Percentiles rank a stretch among this genome's conserved stretches.
Evolutionary conservation across 2,329 filamentous ascomycete species (phyloP).

Genomic region (Aureobasidium sp.): DNA sequence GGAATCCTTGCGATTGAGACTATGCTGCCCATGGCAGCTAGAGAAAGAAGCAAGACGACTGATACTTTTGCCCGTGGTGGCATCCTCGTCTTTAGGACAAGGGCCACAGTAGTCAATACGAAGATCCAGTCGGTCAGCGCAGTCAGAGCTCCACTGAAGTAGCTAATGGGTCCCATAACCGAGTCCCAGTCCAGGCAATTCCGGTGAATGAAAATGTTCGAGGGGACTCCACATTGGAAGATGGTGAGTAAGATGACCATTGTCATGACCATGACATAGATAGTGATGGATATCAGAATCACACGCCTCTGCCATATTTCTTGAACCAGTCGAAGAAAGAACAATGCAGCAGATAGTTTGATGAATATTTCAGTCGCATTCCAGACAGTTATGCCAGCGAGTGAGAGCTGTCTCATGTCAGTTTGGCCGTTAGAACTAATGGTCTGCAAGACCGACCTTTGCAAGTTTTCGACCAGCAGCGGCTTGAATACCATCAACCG

Average conservation of each 20-base stretch:
- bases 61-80: conserved; percentile 37
- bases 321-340: conserved; percentile 38
- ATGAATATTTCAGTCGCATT: conserved; percentile 27
- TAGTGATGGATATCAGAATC: conserved; percentile 22
- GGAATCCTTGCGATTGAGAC: conserved; percentile 25
- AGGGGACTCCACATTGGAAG: conserved; percentile 17
- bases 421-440: not conserved
- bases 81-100: conserved; percentile 37
- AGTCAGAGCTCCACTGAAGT: conserved; percentile 29
- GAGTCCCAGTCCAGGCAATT: conserved; percentile 16
- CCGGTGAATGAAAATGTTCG: conserved; percentile 4
- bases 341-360: conserved; percentile 40
- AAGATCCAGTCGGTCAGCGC: conserved; percentile 32
- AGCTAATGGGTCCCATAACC: conserved; percentile 19
- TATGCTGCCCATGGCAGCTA: conserved; percentile 28
- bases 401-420: not conserved
- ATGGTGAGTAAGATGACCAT: conserved; percentile 22
- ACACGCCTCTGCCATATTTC: conserved; percentile 32
- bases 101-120: conserved; percentile 33
- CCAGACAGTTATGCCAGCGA: conserved; percentile 4
- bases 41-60: conserved; percentile 34
- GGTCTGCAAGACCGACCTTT: not conserved
- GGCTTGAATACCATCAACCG: not conserved
- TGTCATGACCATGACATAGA: conserved; percentile 17
- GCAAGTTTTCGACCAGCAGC: not conserved